phyloP scores from a whole-genome alignment of 2,329 filamentous ascomycete genomes.

The Cytospora leucostoma region DNA sequence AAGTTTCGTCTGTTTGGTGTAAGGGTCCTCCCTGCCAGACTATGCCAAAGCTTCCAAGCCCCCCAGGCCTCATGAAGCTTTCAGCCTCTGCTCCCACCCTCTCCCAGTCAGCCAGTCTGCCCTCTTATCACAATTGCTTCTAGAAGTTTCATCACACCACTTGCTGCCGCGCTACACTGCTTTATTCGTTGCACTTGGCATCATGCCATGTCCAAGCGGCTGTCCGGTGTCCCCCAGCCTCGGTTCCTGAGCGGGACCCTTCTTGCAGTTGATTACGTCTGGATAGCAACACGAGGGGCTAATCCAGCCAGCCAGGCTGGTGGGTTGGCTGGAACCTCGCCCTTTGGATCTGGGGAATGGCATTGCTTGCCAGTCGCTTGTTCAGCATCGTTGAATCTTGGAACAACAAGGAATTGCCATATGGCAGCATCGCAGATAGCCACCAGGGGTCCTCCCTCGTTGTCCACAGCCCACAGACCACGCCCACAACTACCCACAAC shows the following conservation, averaged over 20 bases:
- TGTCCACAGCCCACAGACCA: constrained; percentile 3
- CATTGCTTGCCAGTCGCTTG: constrained; percentile 1
- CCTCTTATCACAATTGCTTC: not conserved
- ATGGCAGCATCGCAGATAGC: constrained; percentile 22
- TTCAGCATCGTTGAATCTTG: constrained; percentile 4
- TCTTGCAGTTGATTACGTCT: constrained; percentile 16
- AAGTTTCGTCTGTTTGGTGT: not conserved
- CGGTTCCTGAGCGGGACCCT: constrained; percentile 7
- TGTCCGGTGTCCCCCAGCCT: constrained; percentile 1
- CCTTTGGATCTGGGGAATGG: not conserved
- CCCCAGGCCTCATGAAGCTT: constrained; percentile 8
- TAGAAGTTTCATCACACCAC: not conserved
- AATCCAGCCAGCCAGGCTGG: not conserved
- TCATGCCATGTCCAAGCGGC: not conserved
- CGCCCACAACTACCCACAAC: constrained; percentile 13
- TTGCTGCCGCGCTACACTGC: constrained; percentile 21
- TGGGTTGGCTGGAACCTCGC: not conserved
- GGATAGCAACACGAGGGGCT: not conserved
- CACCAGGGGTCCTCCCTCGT: constrained; percentile 16
- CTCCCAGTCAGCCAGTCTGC: not conserved
- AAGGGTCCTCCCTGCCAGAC: not conserved
- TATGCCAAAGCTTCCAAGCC: constrained; percentile 11
- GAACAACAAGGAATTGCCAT: constrained; percentile 18
- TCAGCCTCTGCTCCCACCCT: constrained; percentile 6
- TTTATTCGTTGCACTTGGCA: constrained; percentile 1